Evolutionary conservation across 2,329 filamentous ascomycete species (phyloP).

Genomic region (Aspergillus cejpii): DNA sequence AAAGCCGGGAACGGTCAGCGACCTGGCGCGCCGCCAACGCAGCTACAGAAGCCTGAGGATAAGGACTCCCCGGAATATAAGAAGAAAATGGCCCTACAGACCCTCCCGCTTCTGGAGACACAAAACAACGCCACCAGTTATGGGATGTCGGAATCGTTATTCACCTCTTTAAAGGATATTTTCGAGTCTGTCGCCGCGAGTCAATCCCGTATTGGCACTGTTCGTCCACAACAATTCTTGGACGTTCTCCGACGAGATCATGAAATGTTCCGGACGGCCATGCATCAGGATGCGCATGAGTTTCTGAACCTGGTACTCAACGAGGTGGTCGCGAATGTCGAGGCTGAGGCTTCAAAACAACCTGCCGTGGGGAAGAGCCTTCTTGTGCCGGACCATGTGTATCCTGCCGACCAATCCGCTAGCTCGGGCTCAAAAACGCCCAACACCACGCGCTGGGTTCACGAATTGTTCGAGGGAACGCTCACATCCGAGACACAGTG

Average conservation of each 20-base stretch:
- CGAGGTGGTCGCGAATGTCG: slow-evolving; percentile 88
- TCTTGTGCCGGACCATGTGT: slow-evolving; percentile 45
- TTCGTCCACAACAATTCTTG: slow-evolving; percentile 86
- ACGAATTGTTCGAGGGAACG: slow-evolving; percentile 92
- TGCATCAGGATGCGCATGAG: slow-evolving; percentile 98
- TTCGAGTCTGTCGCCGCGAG: slow-evolving; percentile 84
- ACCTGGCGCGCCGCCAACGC: slow-evolving; percentile 49
- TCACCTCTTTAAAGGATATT: slow-evolving; percentile 91
- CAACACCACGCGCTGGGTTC: slow-evolving; percentile 79
- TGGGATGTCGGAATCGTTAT: slow-evolving; percentile 90
- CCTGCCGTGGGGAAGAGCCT: slow-evolving; percentile 39
- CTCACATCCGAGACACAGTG: slow-evolving; percentile 95
- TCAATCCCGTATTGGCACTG: slow-evolving; percentile 73
- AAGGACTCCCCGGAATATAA: slow-evolving; percentile 96
- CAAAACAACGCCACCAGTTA: slow-evolving; percentile 74
- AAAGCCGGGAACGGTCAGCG: slow-evolving; percentile 35
- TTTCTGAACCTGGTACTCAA: slow-evolving; percentile 95
- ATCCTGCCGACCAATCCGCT: slow-evolving; percentile 48
- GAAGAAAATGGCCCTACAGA: slow-evolving; percentile 88
- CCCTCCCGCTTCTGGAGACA: slow-evolving; percentile 79
- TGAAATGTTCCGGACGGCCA: slow-evolving; percentile 92
- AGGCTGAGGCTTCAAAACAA: slow-evolving; percentile 60
- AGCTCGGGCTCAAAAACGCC: slow-evolving; percentile 49
- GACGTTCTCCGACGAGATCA: slow-evolving; percentile 92
- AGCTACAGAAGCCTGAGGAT: slow-evolving; percentile 69